These are phyloP conservation scores for Kickxella alabastrina DNA, from an alignment of 192 early-diverging fungal species.

Conservation along the genomic window DNA sequence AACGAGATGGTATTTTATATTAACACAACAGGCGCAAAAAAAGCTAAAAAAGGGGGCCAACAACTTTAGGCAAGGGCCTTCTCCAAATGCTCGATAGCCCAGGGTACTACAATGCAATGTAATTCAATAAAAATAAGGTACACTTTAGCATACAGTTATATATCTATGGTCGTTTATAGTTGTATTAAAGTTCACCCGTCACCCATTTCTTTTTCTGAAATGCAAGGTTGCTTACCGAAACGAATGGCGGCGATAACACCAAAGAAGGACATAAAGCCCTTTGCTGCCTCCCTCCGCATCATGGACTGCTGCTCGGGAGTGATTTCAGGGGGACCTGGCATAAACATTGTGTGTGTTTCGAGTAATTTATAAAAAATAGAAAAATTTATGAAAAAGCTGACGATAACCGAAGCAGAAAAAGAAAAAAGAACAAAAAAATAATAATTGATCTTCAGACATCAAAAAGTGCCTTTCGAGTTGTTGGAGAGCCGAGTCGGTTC, in stretches of 20 bases:
- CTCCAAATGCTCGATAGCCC: conserved; percentile 48
- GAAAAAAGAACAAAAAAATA: neutral
- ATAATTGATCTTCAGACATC: too few species aligned
- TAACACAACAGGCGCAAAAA: neutral
- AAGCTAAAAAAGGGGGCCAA: neutral
- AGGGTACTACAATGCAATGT: conserved; percentile 30
- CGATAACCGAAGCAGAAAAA: neutral
- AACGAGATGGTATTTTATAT: neutral
- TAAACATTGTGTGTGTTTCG: conserved; percentile 32
- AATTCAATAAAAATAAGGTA: neutral
- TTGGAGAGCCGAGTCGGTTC: neutral
- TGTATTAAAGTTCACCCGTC: too few species aligned
- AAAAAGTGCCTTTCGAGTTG: too few species aligned
- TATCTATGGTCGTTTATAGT: too few species aligned
- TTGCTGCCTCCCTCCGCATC: conserved; percentile 43
- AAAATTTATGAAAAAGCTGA: neutral
- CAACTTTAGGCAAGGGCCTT: conserved; percentile 35
- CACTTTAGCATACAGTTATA: too few species aligned
- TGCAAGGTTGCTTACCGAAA: conserved; percentile 24
- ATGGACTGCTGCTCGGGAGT: conserved; percentile 44
- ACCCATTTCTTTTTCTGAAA: neutral
- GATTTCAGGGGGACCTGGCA: conserved; percentile 48
- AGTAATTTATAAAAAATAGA: neutral
- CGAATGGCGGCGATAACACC: conserved; percentile 42
- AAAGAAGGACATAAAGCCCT: conserved; percentile 42